A percentile compares a stretch with the other conserved stretches of the same genome.
phyloP scores from a whole-genome alignment of 2,329 filamentous ascomycete species.

The Penicillium digitatum region DNA sequence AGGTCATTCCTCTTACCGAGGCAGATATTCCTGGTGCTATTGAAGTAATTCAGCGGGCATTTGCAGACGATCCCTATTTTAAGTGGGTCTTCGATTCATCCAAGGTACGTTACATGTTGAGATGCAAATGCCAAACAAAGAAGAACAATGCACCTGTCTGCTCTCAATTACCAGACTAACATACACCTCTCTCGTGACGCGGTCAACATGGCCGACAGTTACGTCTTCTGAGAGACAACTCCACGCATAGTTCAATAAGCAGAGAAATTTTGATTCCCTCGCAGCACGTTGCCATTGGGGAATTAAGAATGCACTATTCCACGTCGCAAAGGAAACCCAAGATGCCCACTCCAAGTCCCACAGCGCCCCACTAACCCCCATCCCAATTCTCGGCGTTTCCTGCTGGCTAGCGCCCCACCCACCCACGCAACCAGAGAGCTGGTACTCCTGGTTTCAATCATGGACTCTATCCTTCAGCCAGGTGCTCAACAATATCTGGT shows the following conservation, averaged over 20 bases:
- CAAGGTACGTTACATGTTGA: constrained; percentile 48
- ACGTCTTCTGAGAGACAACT: constrained; percentile 9
- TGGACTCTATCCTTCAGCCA: constrained; percentile 64
- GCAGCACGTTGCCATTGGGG: constrained; percentile 67
- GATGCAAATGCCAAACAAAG: background rate
- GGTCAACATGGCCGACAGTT: constrained; percentile 14
- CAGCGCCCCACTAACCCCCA: background rate
- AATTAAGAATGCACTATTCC: constrained; percentile 67
- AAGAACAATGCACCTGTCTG: background rate
- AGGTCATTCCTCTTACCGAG: constrained; percentile 55
- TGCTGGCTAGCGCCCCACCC: constrained; percentile 65
- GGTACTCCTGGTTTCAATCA: constrained; percentile 59
- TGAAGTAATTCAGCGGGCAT: constrained; percentile 62
- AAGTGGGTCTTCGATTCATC: constrained; percentile 61
- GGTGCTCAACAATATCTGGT: constrained; percentile 61
- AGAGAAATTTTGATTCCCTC: constrained; percentile 60
- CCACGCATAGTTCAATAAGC: constrained; percentile 51
- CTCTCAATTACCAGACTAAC: constrained; percentile 15
- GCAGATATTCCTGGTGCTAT: constrained; percentile 61
- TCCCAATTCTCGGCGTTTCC: constrained; percentile 63
- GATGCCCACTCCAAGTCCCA: constrained; percentile 4
- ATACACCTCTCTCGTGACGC: constrained; percentile 16
- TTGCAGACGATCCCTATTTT: constrained; percentile 64
- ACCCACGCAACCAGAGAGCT: constrained; percentile 51
- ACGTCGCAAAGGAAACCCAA: constrained; percentile 61